Percentiles rank a stretch among this genome's conserved stretches.
phyloP scores from a whole-genome alignment of 2,329 filamentous ascomycete species.

The Dichotomopilus funicola region DNA sequence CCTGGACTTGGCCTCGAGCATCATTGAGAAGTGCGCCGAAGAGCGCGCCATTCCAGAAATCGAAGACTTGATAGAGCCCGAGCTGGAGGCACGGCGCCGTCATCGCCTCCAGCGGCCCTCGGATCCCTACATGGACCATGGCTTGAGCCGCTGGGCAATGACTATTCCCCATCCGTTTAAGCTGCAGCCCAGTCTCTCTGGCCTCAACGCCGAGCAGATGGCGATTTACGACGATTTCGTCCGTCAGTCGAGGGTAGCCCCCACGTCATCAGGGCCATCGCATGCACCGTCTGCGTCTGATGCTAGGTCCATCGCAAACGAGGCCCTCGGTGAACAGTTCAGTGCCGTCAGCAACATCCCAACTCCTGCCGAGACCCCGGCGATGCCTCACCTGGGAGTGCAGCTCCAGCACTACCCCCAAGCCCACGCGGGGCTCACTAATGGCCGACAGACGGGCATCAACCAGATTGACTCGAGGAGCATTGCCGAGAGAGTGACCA shows the following conservation, averaged over 20 bases:
- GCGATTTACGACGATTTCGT: constrained; percentile 97
- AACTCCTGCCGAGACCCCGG: constrained; percentile 54
- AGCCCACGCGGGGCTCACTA: constrained; percentile 42
- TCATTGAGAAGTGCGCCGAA: constrained; percentile 94
- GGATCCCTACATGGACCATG: constrained; percentile 76
- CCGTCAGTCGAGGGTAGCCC: constrained; percentile 64
- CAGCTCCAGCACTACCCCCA: constrained; percentile 53
- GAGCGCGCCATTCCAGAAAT: constrained; percentile 91
- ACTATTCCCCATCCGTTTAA: constrained; percentile 93
- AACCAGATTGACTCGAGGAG: constrained; percentile 46
- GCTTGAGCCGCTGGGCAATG: constrained; percentile 83
- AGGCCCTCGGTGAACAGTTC: constrained; percentile 58
- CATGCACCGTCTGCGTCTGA: constrained; percentile 55
- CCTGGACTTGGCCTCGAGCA: constrained; percentile 82
- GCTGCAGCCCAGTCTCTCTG: constrained; percentile 60
- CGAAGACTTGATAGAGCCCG: constrained; percentile 80
- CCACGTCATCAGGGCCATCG: constrained; percentile 47
- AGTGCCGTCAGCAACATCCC: constrained; percentile 49
- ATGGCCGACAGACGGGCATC: constrained; percentile 43
- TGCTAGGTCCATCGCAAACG: constrained; percentile 56
- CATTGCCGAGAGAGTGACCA: constrained; percentile 50
- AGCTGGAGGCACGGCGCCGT: constrained; percentile 69
- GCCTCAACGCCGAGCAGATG: constrained; percentile 85
- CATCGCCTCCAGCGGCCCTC: constrained; percentile 70
- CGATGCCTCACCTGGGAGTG: constrained; percentile 45